Evolutionary conservation across 2,329 filamentous ascomycete genomes (phyloP).

Genomic region (Chaetomium olivaceum): DNA sequence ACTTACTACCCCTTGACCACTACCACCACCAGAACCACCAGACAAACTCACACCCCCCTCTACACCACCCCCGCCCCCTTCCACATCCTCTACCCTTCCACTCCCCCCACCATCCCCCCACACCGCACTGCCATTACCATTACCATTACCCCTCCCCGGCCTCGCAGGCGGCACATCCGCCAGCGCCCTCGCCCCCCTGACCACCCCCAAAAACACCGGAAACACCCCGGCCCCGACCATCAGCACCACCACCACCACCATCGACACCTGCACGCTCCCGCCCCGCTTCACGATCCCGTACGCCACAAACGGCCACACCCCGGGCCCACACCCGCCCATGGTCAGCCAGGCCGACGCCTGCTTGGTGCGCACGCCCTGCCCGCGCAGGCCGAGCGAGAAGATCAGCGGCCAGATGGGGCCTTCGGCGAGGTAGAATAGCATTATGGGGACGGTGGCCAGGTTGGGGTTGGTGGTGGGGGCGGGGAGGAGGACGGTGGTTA

Average conservation of each 20-base stretch:
- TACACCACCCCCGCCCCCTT: neutral
- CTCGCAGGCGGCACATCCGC: slow-evolving; percentile 34
- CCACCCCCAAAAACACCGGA: slow-evolving; percentile 50
- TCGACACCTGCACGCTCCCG: slow-evolving; percentile 62
- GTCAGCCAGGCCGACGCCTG: slow-evolving; percentile 76
- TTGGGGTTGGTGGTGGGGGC: slow-evolving; percentile 43
- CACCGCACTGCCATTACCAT: no score
- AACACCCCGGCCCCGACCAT: slow-evolving; percentile 50
- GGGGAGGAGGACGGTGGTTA: slow-evolving; percentile 49
- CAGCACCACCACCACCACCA: slow-evolving; percentile 58
- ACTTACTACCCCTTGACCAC: neutral
- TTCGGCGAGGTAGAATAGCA: slow-evolving; percentile 77
- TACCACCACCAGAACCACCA: neutral
- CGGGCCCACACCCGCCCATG: slow-evolving; percentile 71
- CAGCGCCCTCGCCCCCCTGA: slow-evolving; percentile 47
- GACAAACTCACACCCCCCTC: neutral
- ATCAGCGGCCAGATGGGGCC: slow-evolving; percentile 81
- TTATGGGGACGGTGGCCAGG: slow-evolving; percentile 59
- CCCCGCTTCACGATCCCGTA: slow-evolving; percentile 64
- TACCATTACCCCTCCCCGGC: neutral
- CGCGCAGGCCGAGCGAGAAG: slow-evolving; percentile 75
- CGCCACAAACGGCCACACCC: slow-evolving; percentile 72
- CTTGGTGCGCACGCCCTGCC: slow-evolving; percentile 79
- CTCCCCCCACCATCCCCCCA: neutral
- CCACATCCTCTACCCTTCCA: neutral